Conservation (phyloP, 2,329 filamentous ascomycete species). For the Leptographium flavum region DNA sequence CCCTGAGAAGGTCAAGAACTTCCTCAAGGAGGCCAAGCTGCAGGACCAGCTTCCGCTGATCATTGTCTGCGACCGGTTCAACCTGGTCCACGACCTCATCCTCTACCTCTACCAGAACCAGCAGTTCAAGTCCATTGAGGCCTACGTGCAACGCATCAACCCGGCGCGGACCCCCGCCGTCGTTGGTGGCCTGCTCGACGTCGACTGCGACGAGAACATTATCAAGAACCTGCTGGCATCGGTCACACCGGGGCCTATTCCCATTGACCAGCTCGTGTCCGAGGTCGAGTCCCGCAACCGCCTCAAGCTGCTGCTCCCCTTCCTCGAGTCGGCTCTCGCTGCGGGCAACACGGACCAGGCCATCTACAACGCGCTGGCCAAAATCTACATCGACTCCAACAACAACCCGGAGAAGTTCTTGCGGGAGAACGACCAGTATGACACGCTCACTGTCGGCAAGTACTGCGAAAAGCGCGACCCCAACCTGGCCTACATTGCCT, state of each 20-base stretch:
- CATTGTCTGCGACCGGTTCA: conserved; percentile 98
- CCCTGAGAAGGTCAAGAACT: conserved; percentile 95
- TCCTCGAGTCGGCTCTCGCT: conserved; percentile 83
- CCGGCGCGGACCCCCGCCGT: conserved; percentile 82
- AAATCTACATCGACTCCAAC: conserved; percentile 99
- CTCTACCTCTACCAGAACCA: conserved; percentile 98
- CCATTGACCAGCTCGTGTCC: conserved; percentile 82
- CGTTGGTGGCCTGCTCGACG: conserved; percentile 83
- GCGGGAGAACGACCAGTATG: conserved; percentile 94
- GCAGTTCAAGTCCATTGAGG: conserved; percentile 96
- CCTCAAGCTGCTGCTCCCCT: conserved; percentile 86
- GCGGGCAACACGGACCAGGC: conserved; percentile 91
- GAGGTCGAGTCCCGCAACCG: conserved; percentile 96
- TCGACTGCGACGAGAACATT: conserved; percentile 91
- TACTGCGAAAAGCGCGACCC: conserved; percentile 99
- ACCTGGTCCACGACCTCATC: conserved; percentile 94
- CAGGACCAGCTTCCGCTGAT: conserved; percentile 90
- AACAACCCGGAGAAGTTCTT: conserved; percentile 96
- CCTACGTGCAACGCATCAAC: conserved; percentile 96
- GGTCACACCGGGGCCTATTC: conserved; percentile 71
- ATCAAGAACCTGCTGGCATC: conserved; percentile 85
- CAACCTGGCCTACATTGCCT: conserved; percentile 87
- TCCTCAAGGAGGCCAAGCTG: conserved; percentile 89
- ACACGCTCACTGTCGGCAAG: conserved; percentile 82
- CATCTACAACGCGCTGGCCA: conserved; percentile 91